Percentiles rank a stretch among this genome's conserved stretches.
These are phyloP conservation scores for Neonectria sp. DNA, from an alignment of 2,329 filamentous ascomycete species.

Conservation along the genomic window DNA sequence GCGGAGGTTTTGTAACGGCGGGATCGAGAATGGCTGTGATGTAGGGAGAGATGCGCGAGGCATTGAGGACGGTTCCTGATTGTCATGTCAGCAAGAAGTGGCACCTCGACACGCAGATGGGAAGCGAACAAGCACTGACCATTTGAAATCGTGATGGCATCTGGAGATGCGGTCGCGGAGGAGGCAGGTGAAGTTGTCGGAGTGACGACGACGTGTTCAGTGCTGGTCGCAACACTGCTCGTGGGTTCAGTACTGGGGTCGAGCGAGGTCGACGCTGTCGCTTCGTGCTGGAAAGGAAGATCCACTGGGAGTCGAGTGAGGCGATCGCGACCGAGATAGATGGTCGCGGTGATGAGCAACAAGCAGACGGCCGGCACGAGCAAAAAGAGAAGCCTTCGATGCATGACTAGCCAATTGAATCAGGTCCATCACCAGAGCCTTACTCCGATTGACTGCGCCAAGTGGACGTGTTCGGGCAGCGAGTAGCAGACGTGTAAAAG, in stretches of 20 bases:
- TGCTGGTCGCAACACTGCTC: neutral
- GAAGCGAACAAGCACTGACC: neutral
- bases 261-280: neutral
- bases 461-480: neutral
- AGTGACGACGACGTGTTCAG: neutral
- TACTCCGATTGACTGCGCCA: neutral
- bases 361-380: conserved; percentile 36
- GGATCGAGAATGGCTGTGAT: conserved; percentile 50
- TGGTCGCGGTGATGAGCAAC: conserved; percentile 31
- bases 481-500: neutral
- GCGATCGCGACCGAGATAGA: conserved; percentile 38
- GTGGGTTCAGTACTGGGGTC: neutral
- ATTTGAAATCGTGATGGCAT: conserved; percentile 21
- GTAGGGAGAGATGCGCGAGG: conserved; percentile 42
- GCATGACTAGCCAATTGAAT: conserved; percentile 29
- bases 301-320: conserved; percentile 29
- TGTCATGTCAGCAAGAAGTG: conserved; percentile 30
- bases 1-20: conserved; percentile 36
- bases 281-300: conserved; percentile 15
- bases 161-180: neutral
- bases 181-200: neutral
- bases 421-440: conserved; percentile 4
- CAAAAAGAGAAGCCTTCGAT: conserved; percentile 30
- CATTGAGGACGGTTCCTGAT: conserved; percentile 53
- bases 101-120: neutral